phyloP scores from a whole-genome alignment of 257 asterid species.

The Petunia axillaris region DNA sequence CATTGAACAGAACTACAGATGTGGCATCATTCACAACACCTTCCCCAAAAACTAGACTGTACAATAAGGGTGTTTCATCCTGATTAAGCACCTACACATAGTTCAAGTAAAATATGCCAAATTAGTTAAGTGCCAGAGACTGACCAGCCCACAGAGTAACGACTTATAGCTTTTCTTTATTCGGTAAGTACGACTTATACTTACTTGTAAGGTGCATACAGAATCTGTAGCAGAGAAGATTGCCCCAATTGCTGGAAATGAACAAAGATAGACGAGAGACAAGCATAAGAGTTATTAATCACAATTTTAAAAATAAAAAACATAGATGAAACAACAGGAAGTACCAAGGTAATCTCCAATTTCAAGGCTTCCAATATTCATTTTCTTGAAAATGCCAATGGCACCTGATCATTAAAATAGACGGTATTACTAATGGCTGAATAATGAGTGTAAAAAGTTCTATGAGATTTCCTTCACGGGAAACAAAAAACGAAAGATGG shows the following conservation, averaged over 20 bases:
- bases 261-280: constrained; percentile 27
- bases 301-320: background rate
- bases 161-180: background rate
- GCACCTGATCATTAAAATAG: constrained; percentile 64
- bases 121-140: background rate
- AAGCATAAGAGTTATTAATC: constrained; percentile 5
- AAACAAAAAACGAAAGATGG: background rate
- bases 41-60: constrained; percentile 98
- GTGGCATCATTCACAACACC: constrained; percentile 99
- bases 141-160: background rate
- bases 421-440: constrained; percentile 11
- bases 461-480: background rate
- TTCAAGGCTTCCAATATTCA: constrained; percentile 65
- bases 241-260: constrained; percentile 86
- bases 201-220: constrained; percentile 98
- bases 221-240: constrained; percentile 98
- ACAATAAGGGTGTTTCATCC: constrained; percentile 94
- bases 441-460: constrained; percentile 3
- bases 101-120: constrained; percentile 27
- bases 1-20: constrained; percentile 94
- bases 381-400: constrained; percentile 54
- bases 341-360: constrained; percentile 94
- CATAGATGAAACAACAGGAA: background rate
- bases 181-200: constrained; percentile 22
- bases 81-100: constrained; percentile 83